phyloP scores from a whole-genome alignment of 345 rosid species.

The Camelina hispida region DNA sequence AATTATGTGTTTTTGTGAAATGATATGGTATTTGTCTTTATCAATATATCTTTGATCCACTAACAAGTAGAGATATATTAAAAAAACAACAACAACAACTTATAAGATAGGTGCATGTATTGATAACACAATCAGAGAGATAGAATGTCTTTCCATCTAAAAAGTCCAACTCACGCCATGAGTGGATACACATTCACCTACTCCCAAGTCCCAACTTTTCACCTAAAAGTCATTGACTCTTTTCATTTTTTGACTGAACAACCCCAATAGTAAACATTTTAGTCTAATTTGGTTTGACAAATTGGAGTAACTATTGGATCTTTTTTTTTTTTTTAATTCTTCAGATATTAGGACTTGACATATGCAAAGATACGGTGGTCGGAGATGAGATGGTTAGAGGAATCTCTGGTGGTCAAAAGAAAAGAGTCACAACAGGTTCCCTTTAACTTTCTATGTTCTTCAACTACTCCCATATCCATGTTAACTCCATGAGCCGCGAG shows the following conservation, averaged over 20 bases:
- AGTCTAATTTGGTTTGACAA: conserved; percentile 14
- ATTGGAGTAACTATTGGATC: neutral
- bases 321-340: neutral
- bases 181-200: conserved; percentile 24
- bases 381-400: conserved; percentile 88
- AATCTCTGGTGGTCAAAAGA: conserved; percentile 90
- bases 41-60: conserved; percentile 1
- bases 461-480: conserved; percentile 9
- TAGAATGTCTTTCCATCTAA: neutral
- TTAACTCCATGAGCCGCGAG: conserved; percentile 10
- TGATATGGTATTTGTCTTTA: neutral
- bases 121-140: neutral
- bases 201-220: conserved; percentile 7
- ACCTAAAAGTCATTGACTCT: conserved; percentile 23
- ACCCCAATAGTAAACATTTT: conserved; percentile 19
- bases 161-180: conserved; percentile 15
- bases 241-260: neutral
- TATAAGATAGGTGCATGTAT: neutral
- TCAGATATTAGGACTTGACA: conserved; percentile 85
- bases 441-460: neutral
- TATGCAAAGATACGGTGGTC: conserved; percentile 80
- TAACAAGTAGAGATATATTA: conserved; percentile 3
- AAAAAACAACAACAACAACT: neutral
- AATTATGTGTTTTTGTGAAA: neutral
- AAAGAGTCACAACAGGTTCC: conserved; percentile 87